A percentile compares a stretch with the other conserved stretches of the same genome.
phyloP scores from a whole-genome alignment of 2,329 filamentous ascomycete genomes.

The Ophiosphaerella narmari region DNA sequence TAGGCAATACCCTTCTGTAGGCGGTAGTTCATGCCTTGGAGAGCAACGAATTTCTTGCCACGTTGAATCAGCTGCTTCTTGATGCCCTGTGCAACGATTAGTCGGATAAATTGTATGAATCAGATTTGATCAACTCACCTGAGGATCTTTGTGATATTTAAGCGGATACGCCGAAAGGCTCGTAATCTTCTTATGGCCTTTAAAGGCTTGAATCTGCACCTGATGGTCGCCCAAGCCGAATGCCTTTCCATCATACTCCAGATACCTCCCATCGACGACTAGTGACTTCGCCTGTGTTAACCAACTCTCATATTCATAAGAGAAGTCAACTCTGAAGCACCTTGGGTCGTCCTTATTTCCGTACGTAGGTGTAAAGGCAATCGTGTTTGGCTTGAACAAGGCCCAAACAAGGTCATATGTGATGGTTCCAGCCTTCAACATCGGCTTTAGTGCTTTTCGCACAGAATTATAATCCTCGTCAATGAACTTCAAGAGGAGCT shows the following conservation, averaged over 20 bases:
- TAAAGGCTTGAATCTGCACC: constrained; percentile 74
- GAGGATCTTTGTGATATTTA: constrained; percentile 75
- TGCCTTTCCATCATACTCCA: constrained; percentile 86
- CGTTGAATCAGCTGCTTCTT: constrained; percentile 73
- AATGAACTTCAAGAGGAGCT: constrained; percentile 75
- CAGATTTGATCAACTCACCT: constrained; percentile 27
- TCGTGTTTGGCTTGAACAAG: constrained; percentile 82
- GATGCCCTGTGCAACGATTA: constrained; percentile 50
- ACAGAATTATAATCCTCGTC: constrained; percentile 78
- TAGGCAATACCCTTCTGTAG: constrained; percentile 84
- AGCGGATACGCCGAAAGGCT: constrained; percentile 78
- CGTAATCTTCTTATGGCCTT: constrained; percentile 80
- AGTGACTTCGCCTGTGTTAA: constrained; percentile 73
- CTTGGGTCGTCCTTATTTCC: constrained; percentile 75
- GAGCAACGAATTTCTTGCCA: constrained; percentile 79
- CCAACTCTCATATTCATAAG: constrained; percentile 70
- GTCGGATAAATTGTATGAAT: background rate
- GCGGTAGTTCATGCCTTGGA: constrained; percentile 84
- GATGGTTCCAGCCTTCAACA: constrained; percentile 81
- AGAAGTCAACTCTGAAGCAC: constrained; percentile 80
- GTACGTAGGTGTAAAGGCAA: constrained; percentile 78
- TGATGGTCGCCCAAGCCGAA: constrained; percentile 77
- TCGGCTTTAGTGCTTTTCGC: constrained; percentile 79
- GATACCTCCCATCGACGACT: constrained; percentile 74
- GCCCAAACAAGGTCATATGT: constrained; percentile 90